A percentile compares a stretch with the other conserved stretches of the same genome.
Evolutionary conservation across 306 rosid genomes (phyloP).

Genomic region (Lathyrus tuberosus): DNA sequence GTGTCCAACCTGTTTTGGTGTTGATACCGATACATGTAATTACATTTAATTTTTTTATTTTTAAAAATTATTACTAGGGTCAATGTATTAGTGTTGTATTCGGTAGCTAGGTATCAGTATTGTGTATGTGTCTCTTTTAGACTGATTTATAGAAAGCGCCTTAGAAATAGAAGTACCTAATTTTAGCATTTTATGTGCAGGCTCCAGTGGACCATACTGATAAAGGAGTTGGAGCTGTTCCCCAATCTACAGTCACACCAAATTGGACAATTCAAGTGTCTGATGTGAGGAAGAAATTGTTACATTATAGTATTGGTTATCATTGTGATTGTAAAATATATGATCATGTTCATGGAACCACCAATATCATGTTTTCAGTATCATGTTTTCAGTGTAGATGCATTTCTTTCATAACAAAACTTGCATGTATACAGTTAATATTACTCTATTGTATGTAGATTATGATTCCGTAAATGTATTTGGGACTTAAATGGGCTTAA

Average conservation of each 20-base stretch:
- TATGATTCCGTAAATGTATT: not conserved
- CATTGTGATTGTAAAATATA: slow-evolving; percentile 1
- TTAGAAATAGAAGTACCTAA: slow-evolving; percentile 15
- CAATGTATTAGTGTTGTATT: too few relatives aligned
- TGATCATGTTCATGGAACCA: not conserved
- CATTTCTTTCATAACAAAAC: not conserved
- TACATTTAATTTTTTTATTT: too few relatives aligned
- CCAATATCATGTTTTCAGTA: not conserved
- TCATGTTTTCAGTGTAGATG: not conserved
- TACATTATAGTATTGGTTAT: slow-evolving; percentile 8
- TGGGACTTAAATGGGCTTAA: not conserved
- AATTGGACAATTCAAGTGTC: slow-evolving; percentile 53
- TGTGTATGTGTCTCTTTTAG: too few relatives aligned
- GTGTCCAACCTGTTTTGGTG: too few relatives aligned
- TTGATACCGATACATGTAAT: too few relatives aligned
- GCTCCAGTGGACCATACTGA: slow-evolving; percentile 36
- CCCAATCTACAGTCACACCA: slow-evolving; percentile 44
- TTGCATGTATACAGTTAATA: not conserved
- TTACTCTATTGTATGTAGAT: not conserved
- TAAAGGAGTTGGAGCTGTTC: slow-evolving; percentile 43
- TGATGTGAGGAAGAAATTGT: slow-evolving; percentile 48
- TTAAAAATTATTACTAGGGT: too few relatives aligned
- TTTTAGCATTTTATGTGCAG: slow-evolving; percentile 43
- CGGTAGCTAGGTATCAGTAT: too few relatives aligned
- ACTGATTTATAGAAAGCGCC: too few relatives aligned